phyloP scores from a whole-genome alignment of 805 yeast genomes.

The Saccharomycopsis vini region DNA sequence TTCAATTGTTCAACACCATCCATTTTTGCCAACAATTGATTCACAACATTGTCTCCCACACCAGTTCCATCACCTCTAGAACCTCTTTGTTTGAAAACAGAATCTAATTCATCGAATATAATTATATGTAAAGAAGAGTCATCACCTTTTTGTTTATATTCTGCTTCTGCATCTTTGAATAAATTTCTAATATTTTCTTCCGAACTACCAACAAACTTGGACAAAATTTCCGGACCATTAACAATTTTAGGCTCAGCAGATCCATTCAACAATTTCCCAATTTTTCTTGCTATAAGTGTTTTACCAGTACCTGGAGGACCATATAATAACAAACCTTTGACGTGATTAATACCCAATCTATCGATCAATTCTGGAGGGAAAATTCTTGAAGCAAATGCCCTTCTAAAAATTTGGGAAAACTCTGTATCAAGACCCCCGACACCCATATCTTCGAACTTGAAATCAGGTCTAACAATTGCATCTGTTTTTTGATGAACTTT shows the following conservation, averaged over 20 bases:
- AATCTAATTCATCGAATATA: constrained; percentile 94
- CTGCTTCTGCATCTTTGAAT: constrained; percentile 97
- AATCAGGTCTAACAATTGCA: constrained; percentile 90
- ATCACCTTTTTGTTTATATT: constrained; percentile 87
- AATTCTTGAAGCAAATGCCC: constrained; percentile 95
- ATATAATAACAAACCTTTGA: constrained; percentile 81
- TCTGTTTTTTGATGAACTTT: constrained; percentile 73
- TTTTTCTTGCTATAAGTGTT: constrained; percentile 92
- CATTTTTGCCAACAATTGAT: constrained; percentile 95
- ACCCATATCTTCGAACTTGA: constrained; percentile 93
- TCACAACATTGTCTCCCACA: constrained; percentile 96
- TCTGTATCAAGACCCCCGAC: constrained; percentile 96
- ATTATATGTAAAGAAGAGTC: constrained; percentile 90
- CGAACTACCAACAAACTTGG: constrained; percentile 92
- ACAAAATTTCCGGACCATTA: constrained; percentile 94
- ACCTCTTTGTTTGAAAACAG: constrained; percentile 97
- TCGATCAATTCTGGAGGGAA: constrained; percentile 90
- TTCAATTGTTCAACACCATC: constrained; percentile 98
- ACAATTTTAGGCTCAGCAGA: constrained; percentile 96
- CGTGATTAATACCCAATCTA: constrained; percentile 86
- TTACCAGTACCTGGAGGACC: constrained; percentile 99
- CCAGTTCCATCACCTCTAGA: constrained; percentile 96
- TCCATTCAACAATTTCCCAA: constrained; percentile 85
- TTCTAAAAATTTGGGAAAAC: constrained; percentile 86
- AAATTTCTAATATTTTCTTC: constrained; percentile 94